Base-by-base conservation (phyloP, 2,329 filamentous ascomycete genomes). In the Amauroascus niger region DNA sequence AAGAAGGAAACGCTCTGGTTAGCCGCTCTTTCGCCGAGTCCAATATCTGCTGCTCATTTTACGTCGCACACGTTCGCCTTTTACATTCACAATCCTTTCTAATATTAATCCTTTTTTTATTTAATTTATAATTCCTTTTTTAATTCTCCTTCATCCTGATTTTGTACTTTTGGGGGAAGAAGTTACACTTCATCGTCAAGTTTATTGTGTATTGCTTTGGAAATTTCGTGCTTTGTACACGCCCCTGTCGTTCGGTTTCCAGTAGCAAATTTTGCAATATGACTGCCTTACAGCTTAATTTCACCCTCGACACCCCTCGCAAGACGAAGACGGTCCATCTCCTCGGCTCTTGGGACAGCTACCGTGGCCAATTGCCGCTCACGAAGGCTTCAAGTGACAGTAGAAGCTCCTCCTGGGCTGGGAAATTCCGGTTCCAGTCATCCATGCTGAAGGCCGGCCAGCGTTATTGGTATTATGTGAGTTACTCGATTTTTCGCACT, bases 341-440 rank as follows among this genome's bases (percentile, higher is more conserved):
- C 63, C 86, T 97, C 74, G 91, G 91, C 67, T 97, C 91, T 63
- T 98, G 91, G 91, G 93, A 98, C 79, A 87, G 87, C 79, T 98
- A 98, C 81, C 79, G 81, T 63, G 88, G 88, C 62, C 91, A 96
- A 75, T 87, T 96, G 65, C 91, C 91, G 54, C 86, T 97, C 64
- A 88, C 89, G 74, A 90, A 89, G 77, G 88, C 95, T 72, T 75
- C 78, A 67, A 80, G 85, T 47, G 84, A 24, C 39, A 24, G 84
- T 74, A 95, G 95, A 79, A 82, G 86, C 54, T 89, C 89, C 68
- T 86, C 86, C 63, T 97, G 91, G 89, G 87, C 90, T 71, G 93
- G 91, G 67, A 94, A 88, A 66, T 96, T 98, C 79, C 86, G 88
- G 76, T 96, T 98, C 77, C 87, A 93, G 75, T 86, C 85, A 69